These are phyloP conservation scores for Lyophyllum atratum DNA, from an alignment of 768 basidiomycete species.

Conservation along the genomic window DNA sequence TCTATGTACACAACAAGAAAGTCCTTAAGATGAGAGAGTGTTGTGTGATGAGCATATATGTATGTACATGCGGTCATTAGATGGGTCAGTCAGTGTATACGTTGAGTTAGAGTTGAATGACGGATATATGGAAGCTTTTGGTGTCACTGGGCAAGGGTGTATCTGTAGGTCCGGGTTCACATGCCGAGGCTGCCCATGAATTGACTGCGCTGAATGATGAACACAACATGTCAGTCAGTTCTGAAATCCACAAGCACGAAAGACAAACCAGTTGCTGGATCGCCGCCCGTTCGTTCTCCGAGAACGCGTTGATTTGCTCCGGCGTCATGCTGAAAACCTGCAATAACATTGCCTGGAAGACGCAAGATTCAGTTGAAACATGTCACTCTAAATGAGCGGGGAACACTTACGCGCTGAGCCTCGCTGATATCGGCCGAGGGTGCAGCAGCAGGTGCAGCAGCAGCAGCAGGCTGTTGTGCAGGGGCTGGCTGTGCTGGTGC, in stretches of 20 bases:
- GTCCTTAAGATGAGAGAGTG: background rate
- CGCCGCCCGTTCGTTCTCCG: conserved; percentile 74
- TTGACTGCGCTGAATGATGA: conserved; percentile 34
- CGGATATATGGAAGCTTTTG: conserved; percentile 1
- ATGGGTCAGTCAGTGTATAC: conserved; percentile 4
- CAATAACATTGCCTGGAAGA: conserved; percentile 70
- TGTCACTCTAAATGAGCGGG: conserved; percentile 2
- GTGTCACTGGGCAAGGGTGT: background rate
- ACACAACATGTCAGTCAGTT: background rate
- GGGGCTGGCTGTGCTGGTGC: conserved; percentile 26
- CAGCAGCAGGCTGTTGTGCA: conserved; percentile 27
- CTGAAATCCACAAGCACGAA: background rate
- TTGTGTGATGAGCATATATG: background rate
- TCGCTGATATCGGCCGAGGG: conserved; percentile 40
- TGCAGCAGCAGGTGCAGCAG: conserved; percentile 32
- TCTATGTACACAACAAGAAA: background rate
- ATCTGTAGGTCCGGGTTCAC: background rate
- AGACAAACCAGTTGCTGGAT: conserved; percentile 75
- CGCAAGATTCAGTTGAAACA: background rate
- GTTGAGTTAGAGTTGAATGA: background rate
- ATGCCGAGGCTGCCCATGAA: conserved; percentile 34
- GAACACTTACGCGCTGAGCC: conserved; percentile 45
- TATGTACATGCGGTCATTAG: background rate
- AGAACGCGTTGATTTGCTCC: conserved; percentile 82
- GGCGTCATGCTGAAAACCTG: conserved; percentile 82